Evolutionary conservation across 2,329 filamentous ascomycete genomes (phyloP).

Genomic region (Talaromyces atroroseus): DNA sequence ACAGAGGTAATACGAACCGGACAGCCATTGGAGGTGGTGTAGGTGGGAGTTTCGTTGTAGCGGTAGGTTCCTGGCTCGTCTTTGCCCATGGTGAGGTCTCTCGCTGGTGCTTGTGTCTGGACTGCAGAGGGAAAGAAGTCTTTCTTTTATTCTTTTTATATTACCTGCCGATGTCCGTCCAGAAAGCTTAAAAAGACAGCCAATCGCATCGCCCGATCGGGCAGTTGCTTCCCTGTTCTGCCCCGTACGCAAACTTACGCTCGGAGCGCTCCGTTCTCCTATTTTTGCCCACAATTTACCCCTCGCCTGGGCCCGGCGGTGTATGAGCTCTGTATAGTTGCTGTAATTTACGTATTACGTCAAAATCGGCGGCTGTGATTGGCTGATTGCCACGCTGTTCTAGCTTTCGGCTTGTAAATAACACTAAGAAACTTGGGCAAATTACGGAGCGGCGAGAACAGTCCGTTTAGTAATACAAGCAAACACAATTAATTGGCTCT

Average conservation of each 20-base stretch:
- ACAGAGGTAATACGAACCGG: slow-evolving; percentile 30
- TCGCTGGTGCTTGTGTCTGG: background rate
- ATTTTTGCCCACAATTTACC: background rate
- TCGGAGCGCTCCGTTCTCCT: slow-evolving; percentile 2
- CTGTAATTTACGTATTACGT: background rate
- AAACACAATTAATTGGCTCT: no score
- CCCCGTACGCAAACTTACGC: background rate
- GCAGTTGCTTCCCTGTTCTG: slow-evolving; percentile 1
- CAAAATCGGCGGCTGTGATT: background rate
- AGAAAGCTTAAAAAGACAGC: background rate
- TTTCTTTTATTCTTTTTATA: background rate
- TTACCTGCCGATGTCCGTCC: no score
- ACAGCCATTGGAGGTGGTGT: slow-evolving; percentile 57
- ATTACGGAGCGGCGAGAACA: no score
- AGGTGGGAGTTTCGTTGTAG: slow-evolving; percentile 55
- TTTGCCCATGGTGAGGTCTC: slow-evolving; percentile 28
- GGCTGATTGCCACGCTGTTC: background rate
- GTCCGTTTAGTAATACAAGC: background rate
- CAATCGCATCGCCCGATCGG: background rate
- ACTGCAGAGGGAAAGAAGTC: background rate
- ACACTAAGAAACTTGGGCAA: no score
- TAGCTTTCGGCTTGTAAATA: background rate
- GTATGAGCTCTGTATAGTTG: background rate
- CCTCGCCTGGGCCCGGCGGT: background rate
- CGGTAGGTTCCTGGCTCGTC: slow-evolving; percentile 39